phyloP scores from a whole-genome alignment of 768 basidiomycete genomes.

The Kondoa subrosea region DNA sequence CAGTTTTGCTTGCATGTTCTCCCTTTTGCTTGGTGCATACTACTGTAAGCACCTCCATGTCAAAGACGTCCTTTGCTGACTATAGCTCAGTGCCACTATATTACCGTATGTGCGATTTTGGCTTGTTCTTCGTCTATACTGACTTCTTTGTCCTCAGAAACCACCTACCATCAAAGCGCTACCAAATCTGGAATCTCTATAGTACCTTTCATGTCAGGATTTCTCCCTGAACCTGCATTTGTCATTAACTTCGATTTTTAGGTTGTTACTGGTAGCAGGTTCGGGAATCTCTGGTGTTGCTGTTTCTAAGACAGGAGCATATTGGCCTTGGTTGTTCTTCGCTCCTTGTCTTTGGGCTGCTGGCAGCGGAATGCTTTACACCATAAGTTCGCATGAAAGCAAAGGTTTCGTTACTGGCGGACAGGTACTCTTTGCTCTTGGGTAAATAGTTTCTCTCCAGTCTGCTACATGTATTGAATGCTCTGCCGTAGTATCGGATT shows the following conservation, averaged over 20 bases:
- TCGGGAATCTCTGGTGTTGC: conserved; percentile 20
- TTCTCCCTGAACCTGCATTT: conserved; percentile 15
- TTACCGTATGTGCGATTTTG: no score
- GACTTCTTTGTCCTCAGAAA: no score
- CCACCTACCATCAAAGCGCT: no score
- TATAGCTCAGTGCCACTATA: no score
- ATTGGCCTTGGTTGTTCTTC: conserved; percentile 33
- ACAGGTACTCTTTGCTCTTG: neutral
- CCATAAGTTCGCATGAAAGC: conserved; percentile 21
- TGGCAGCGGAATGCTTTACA: conserved; percentile 34
- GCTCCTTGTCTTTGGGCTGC: conserved; percentile 31
- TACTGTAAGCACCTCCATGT: conserved; percentile 18
- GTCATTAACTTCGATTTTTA: conserved; percentile 17
- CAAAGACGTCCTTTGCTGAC: conserved; percentile 21
- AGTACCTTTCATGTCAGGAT: no score
- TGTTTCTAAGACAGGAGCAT: conserved; percentile 28
- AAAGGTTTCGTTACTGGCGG: neutral
- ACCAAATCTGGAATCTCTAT: no score
- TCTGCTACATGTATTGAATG: no score
- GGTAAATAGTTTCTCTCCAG: no score
- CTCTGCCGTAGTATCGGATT: no score
- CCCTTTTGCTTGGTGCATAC: conserved; percentile 13
- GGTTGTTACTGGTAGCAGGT: conserved; percentile 18
- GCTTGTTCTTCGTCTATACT: no score
- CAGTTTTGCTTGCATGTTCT: neutral